Base-by-base conservation (phyloP, 768 basidiomycete species). In the Pseudohyphozyma bogoriensis region DNA sequence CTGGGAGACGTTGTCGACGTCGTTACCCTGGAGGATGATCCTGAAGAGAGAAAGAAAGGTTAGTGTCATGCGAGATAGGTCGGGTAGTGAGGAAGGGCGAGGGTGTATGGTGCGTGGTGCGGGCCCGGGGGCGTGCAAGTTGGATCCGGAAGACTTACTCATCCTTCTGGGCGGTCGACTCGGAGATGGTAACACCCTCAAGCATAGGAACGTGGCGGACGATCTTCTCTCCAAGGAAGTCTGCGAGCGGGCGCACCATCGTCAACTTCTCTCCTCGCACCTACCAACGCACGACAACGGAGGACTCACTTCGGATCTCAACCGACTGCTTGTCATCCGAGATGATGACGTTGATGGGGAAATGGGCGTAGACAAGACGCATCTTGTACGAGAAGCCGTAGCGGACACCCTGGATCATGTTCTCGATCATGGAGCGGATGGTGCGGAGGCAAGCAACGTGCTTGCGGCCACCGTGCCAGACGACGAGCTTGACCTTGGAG, bases 321-420 rank as follows among this genome's bases (percentile, higher is more conserved):
- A 92, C 76, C 51, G 82, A 75, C 40, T 72, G 74, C 55, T 87
- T 89, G 61, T 75, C 74, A 11, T 87, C 83, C 74, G 87, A 84
- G 71, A 93, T 88, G 61, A 71, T 71, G 63, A 70, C 85, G 80
- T 99, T 99, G 81, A 99, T 95, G 63, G 95, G 95, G 81, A 99
- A 99, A 80, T 99, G 95, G 70, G 95, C 95, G 73, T 97, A 99
- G 55, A 99, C 95, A 31, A 90, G 82, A 70, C 92, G 89, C 93
- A 99, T 96, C 85, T 97, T 99, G 83, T 99, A 99, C 70, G 84
- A 83, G 84, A 97, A 99, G 64, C 95, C 95, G 83, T 92, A 89
- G 53, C 90, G 96, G 64, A 99, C 95, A 66, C 95, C 95, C 66
- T 78, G 89, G 74, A 97, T 82, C 91, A 99, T 90, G 81, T 99